These are phyloP conservation scores for Coniella lustricola DNA, from an alignment of 2,329 filamentous ascomycete species.

Conservation along the genomic window DNA sequence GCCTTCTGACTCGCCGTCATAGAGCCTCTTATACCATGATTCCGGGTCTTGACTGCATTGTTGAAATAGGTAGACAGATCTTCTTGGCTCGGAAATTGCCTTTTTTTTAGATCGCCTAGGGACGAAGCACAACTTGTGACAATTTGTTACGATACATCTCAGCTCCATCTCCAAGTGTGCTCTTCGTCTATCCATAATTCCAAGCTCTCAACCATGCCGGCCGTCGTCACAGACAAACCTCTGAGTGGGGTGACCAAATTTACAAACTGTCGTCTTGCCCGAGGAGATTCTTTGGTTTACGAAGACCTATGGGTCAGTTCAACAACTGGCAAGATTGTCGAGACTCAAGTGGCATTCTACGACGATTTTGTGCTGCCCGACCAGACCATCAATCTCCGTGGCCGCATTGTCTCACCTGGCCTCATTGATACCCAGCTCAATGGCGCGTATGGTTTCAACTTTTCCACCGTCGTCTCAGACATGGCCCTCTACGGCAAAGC, in stretches of 20 bases:
- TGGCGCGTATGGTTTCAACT: conserved; percentile 88
- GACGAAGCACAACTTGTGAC: too few species aligned
- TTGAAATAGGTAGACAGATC: too few species aligned
- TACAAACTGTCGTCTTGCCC: conserved; percentile 77
- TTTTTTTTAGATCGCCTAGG: too few species aligned
- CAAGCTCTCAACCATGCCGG: conserved; percentile 41
- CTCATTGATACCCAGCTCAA: conserved; percentile 91
- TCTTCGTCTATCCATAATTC: conserved; percentile 21
- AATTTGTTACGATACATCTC: neutral
- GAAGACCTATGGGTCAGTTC: conserved; percentile 89
- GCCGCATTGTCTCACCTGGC: conserved; percentile 77
- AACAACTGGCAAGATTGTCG: conserved; percentile 70
- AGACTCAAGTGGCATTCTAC: conserved; percentile 61
- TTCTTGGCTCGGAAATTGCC: too few species aligned
- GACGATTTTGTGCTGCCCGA: conserved; percentile 64
- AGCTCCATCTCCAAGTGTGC: neutral
- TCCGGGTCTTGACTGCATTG: neutral
- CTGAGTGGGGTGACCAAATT: conserved; percentile 69
- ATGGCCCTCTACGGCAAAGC: conserved; percentile 62
- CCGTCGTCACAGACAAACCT: conserved; percentile 33
- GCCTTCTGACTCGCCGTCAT: neutral
- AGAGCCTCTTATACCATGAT: too few species aligned
- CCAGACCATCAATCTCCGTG: conserved; percentile 68
- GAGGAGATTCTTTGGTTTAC: conserved; percentile 58
- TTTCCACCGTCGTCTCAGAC: conserved; percentile 64